Base-by-base conservation (phyloP, 169 alveolate species). In the Neospora caninum region DNA sequence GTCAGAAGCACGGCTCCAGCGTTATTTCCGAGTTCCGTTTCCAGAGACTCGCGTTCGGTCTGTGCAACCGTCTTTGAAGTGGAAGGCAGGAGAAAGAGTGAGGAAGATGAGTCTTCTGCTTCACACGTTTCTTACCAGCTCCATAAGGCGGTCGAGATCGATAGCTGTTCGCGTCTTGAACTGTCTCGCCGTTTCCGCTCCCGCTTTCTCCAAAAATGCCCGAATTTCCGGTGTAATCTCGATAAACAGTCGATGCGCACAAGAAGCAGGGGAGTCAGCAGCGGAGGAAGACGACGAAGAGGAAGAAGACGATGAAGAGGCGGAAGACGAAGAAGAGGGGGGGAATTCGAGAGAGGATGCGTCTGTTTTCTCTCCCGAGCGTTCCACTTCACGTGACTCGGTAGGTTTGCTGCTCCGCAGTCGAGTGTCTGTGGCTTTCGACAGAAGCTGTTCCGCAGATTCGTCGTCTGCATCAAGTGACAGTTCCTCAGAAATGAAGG, bases 61-160 rank as follows among this genome's bases (percentile, higher is more conserved):
- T 49, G 4, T 49, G 58, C 22, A 49, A 4, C 22, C 58, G 22
- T 49, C 58, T 49, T 13, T 49, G 58, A 4, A 49, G 58, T 13
- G 4, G 58, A 49, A 13, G 58, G 58, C 58, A 49, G 13, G 58
- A 49, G 13, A 49, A 49, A 49, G 13, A 13, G 58, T 49, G 58
- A 4, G 13, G 58, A 49, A 49, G 58, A 49, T 13, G 58, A 49
- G 58, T 49, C 58, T 49, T 4, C 13, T 13, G 4, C 58, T 13
- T 49, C 58, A 4, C 13, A 13, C 58, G 42, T 27, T 1, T 42
- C 89, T 82, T 36, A 82, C 89, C 80, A 58, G 49, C 36, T 41
- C 39, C 80, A 64, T 89, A 42, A 92, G 95, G 53, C 69, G 84
- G 86, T 92, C 95, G 41, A 92, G 36, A 34, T 92, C 95, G 31